Evolutionary conservation across 2,329 filamentous ascomycete genomes (phyloP), one percentile per base, ranked within the genome.

Genomic region (Ceratocystis colombiana): DNA sequence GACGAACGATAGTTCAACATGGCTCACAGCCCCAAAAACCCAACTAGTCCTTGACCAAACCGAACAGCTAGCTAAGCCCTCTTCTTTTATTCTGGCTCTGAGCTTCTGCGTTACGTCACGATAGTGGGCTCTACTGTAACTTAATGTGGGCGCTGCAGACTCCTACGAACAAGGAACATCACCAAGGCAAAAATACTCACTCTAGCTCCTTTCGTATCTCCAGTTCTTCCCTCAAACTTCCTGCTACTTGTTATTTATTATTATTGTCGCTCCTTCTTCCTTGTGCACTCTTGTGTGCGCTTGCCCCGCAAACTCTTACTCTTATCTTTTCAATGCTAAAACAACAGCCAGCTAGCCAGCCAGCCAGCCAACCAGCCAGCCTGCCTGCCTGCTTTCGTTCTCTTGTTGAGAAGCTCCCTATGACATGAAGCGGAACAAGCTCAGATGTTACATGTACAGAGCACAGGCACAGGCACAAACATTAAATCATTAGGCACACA

Each of bases 381-480:
- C 46, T 1, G n/a, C 20, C 46, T 1, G 48, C 20, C 48, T 28
- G 10, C 12, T 41, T 41, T 5, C 12, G 4, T 4, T 41, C 37
- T 41, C 37, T 41, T 41, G 37, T 15, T 41, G 37, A 41, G 10
- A 41, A 41, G 37, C 3, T 15, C 17, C 55, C 28, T 28, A 17
- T 59, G 55, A 59, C 30, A 33, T 37, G 28, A 59, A 59, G 55
- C 17, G 17, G 28, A 59, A 59, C 33, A 59, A 59, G 55, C 55
- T 59, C 55, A 59, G 55, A 59, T 59, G 55, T 59, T 59, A 59
- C 55, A 59, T 33, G 55, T 59, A n/a, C n/a, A 37, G 44, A 46
- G 61, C 61, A 62, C 61, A 62, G 61, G 59, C 59, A n/a, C 61
- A 62, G 37, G 61, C 61, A 62, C 61, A 62, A 46, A 46, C 37